phyloP scores from a whole-genome alignment of 495 filamentous ascomycete species.

The Physcia stellaris region DNA sequence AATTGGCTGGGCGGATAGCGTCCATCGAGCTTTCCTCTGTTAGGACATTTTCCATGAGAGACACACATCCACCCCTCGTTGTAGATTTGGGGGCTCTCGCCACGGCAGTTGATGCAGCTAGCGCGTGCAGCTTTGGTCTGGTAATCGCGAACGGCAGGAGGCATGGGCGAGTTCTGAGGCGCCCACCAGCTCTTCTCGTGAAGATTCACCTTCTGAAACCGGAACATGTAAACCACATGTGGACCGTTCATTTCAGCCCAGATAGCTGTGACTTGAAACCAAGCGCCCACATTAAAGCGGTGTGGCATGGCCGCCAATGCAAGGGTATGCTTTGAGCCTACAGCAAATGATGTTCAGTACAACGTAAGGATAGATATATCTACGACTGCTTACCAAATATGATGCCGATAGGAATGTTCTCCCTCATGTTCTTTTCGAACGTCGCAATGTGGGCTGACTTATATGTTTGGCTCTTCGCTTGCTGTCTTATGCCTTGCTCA shows the following conservation, averaged over 20 bases:
- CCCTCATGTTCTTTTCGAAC: conserved; percentile 23
- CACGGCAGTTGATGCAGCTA: conserved; percentile 28
- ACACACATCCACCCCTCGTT: conserved; percentile 59
- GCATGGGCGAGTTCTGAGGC: conserved; percentile 18
- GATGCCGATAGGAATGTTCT: conserved; percentile 34
- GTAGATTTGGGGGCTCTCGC: conserved; percentile 31
- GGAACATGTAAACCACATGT: conserved; percentile 38
- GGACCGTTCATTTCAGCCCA: conserved; percentile 50
- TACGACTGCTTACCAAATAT: conserved; percentile 39
- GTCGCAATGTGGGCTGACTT: conserved; percentile 20
- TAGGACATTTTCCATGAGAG: conserved; percentile 34
- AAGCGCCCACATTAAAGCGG: conserved; percentile 57
- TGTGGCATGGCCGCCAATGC: conserved; percentile 40
- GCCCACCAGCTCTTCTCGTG: conserved; percentile 57
- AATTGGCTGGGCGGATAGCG: conserved; percentile 22
- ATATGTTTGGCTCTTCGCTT: conserved; percentile 28
- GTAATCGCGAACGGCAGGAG: conserved; percentile 16
- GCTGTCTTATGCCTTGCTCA: conserved; percentile 27
- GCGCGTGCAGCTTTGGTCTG: conserved; percentile 10
- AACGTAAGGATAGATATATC: neutral
- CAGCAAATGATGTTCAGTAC: neutral
- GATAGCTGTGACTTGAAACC: conserved; percentile 55
- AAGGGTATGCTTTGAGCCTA: conserved; percentile 32
- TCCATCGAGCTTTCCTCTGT: conserved; percentile 38
- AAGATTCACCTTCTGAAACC: conserved; percentile 59